A percentile compares a stretch with the other conserved stretches of the same genome.
These are phyloP conservation scores for Metschnikowia proteae DNA, from an alignment of 805 yeast species.

Conservation along the genomic window DNA sequence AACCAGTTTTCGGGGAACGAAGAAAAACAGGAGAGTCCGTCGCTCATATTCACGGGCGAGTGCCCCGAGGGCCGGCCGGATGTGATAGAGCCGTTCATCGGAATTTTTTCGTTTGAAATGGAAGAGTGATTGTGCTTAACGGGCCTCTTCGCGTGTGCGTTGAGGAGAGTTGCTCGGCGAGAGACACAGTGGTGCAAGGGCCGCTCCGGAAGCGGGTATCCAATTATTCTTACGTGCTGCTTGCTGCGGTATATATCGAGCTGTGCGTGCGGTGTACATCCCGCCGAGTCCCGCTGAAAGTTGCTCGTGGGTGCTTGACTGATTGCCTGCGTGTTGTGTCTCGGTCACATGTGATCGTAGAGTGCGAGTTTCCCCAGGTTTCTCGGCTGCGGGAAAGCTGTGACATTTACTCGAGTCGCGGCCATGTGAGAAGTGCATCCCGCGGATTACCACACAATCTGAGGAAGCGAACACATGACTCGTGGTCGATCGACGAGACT, in stretches of 20 bases:
- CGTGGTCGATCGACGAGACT: no score
- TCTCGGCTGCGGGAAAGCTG: background rate
- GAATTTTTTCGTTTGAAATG: constrained; percentile 50
- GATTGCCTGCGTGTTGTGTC: background rate
- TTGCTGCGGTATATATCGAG: no score
- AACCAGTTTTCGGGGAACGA: background rate
- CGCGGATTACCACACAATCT: constrained; percentile 2
- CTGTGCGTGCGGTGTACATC: no score
- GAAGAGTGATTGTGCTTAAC: constrained; percentile 23
- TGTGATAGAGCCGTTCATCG: constrained; percentile 50
- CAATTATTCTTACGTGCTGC: no score
- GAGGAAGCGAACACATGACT: background rate
- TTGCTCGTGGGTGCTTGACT: no score
- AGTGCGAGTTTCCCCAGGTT: constrained; percentile 4
- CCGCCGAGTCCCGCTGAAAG: no score
- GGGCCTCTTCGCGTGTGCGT: no score
- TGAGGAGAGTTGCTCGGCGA: background rate
- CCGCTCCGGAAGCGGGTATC: no score
- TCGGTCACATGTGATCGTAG: constrained; percentile 1
- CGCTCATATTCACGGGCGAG: constrained; percentile 47
- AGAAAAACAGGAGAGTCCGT: constrained; percentile 42
- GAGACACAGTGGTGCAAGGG: no score
- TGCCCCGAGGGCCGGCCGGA: constrained; percentile 54
- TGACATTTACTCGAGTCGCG: background rate
- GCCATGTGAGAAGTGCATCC: constrained; percentile 1